Evolutionary conservation across 768 basidiomycete species (phyloP), one percentile per base, ranked within the genome.

Genomic region (Panaeolus cyanescens): DNA sequence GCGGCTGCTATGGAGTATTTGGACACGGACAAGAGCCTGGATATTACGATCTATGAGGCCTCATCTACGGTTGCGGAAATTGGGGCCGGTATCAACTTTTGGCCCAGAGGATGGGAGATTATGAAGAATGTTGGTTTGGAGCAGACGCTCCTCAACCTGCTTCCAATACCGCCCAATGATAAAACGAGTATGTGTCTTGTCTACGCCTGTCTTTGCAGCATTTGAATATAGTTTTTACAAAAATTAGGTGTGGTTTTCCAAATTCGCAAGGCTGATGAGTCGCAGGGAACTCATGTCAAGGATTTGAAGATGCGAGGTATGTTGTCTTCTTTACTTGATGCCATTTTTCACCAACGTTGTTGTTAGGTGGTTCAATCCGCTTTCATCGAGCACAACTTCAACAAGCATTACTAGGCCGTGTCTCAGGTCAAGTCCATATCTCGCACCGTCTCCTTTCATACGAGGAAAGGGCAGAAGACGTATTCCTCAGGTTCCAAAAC

Each of bases 61-160:
- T 70, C 79, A 2, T 63, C 75, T 0, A 65, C 67, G 20, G 72
- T 83, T 32, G 72, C 74, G 2, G 78, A 80, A 42, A 69, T 79
- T 40, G 82, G 82, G 7, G 81, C 80, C 20, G 82, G 81, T 0
- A 76, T 84, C 40, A 72, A 69, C 2, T 63, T 81, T 5, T 82
- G 75, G 74, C 74, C 72, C 33, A 74, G 79, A 28, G 69, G 71
- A 10, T 77, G 77, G 77, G 74, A 73, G 12, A 71, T 79, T 5
- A 61, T 83, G 65, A 69, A 75, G 32, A 65, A 70, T 3, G 65
- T 83, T 33, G 81, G 77, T 1, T 57, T 83, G 6, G 72, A 76
- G 7, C 53, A 65, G 55, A 19, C 54, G 1, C 60, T 73, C 2
- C 28, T 58, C 6, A 40, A 65, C 15, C 50, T 71, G n/a, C 61